These are phyloP conservation scores for Zygosaccharomyces sapae DNA, from an alignment of 1,139 yeast species.

Conservation along the genomic window DNA sequence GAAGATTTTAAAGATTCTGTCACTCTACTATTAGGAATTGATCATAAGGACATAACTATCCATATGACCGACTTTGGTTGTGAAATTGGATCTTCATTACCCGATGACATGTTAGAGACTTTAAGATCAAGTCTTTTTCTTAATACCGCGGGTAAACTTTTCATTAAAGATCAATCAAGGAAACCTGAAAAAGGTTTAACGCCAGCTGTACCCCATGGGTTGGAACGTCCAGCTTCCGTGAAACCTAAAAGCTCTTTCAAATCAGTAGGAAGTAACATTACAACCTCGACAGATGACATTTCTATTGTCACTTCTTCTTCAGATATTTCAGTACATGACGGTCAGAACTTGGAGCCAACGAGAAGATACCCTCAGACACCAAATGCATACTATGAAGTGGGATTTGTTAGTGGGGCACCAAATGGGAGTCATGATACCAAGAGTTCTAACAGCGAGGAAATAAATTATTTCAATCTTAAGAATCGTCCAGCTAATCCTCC, in stretches of 20 bases:
- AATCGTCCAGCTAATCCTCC: constrained; percentile 35
- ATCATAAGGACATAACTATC: constrained; percentile 45
- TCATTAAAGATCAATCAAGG: constrained; percentile 41
- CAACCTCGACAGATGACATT: constrained; percentile 29
- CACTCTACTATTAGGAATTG: constrained; percentile 42
- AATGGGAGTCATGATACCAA: constrained; percentile 10
- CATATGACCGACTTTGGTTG: constrained; percentile 72
- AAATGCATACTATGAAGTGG: constrained; percentile 30
- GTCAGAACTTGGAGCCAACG: constrained; percentile 23
- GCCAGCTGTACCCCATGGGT: constrained; percentile 16
- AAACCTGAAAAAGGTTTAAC: constrained; percentile 15
- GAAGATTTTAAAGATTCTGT: constrained; percentile 41
- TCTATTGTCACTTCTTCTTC: constrained; percentile 32
- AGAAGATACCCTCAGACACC: constrained; percentile 36
- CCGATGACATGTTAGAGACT: constrained; percentile 46
- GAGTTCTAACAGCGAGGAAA: constrained; percentile 35
- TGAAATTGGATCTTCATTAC: constrained; percentile 57
- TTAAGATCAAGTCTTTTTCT: constrained; percentile 39
- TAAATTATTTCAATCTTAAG: constrained; percentile 64
- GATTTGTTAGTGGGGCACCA: constrained; percentile 17
- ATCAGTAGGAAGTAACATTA: constrained; percentile 26
- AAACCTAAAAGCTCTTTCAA: constrained; percentile 29
- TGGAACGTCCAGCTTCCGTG: constrained; percentile 17
- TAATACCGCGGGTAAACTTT: constrained; percentile 42
- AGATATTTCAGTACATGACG: constrained; percentile 34